Percentiles rank a stretch among this genome's conserved stretches.
Conservation (phyloP, 345 rosid genomes). For the Gossypium mustelinum region DNA sequence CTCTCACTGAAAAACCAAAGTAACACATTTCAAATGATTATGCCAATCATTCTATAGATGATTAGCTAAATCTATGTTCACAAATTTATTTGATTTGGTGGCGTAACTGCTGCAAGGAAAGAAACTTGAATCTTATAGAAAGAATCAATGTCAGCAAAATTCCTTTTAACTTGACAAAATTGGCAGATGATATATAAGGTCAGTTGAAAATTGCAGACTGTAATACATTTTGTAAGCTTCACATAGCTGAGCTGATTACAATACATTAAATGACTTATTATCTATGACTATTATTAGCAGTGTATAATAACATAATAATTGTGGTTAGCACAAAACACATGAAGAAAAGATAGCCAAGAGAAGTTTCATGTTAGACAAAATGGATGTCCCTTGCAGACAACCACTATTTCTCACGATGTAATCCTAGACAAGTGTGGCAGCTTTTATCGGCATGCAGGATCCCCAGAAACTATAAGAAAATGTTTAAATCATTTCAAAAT, state of each 20-base stretch:
- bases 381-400: background rate
- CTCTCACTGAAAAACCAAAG: background rate
- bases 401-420: background rate
- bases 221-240: slow-evolving; percentile 1
- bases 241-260: background rate
- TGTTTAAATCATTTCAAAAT: background rate
- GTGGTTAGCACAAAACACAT: background rate
- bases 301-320: background rate
- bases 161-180: background rate
- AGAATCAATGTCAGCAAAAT: background rate
- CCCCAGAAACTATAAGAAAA: background rate
- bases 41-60: background rate
- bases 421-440: background rate
- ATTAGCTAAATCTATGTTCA: background rate
- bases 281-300: background rate
- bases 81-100: background rate
- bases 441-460: background rate
- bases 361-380: background rate
- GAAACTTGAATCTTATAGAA: slow-evolving; percentile 1
- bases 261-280: background rate
- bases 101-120: background rate
- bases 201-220: background rate
- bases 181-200: background rate
- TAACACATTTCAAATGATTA: background rate
- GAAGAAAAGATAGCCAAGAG: background rate